phyloP scores from a whole-genome alignment of 805 yeast genomes.

The Lipomyces sp. region DNA sequence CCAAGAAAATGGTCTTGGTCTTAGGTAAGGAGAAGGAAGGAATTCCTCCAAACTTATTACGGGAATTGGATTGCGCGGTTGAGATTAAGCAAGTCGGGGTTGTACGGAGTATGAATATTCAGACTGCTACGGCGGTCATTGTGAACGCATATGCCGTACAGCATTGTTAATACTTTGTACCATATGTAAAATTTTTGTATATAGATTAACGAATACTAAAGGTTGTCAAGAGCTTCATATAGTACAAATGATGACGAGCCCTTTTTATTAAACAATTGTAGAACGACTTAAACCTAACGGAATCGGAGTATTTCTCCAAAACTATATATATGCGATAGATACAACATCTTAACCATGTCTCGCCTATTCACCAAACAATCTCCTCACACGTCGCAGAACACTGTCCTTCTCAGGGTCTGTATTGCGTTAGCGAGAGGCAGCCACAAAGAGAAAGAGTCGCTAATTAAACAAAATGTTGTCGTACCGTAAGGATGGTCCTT shows the following conservation, averaged over 20 bases:
- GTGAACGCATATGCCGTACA: conserved; percentile 86
- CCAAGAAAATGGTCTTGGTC: conserved; percentile 74
- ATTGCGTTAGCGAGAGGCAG: not conserved
- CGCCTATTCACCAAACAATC: conserved; percentile 85
- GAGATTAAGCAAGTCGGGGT: conserved; percentile 93
- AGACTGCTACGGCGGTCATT: conserved; percentile 92
- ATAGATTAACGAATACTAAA: not conserved
- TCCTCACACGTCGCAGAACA: conserved; percentile 89
- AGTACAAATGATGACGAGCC: not conserved
- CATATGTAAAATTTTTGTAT: not conserved
- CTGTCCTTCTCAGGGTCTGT: conserved; percentile 97
- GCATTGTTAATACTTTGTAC: conserved; percentile 50
- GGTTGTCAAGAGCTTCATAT: not conserved
- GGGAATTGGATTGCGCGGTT: conserved; percentile 82
- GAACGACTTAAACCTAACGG: not conserved
- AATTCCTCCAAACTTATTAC: conserved; percentile 80
- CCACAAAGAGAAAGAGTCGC: not conserved
- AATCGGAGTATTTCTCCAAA: not conserved
- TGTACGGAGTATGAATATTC: conserved; percentile 93
- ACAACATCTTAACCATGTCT: not conserved
- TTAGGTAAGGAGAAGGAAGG: conserved; percentile 91
- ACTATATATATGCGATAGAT: not conserved
- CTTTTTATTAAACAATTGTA: not conserved
- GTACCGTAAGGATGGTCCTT: conserved; percentile 90
- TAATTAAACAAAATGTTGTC: conserved; percentile 10